phyloP scores from a whole-genome alignment of 2,329 filamentous ascomycete species.

The Truncatella angustata region DNA sequence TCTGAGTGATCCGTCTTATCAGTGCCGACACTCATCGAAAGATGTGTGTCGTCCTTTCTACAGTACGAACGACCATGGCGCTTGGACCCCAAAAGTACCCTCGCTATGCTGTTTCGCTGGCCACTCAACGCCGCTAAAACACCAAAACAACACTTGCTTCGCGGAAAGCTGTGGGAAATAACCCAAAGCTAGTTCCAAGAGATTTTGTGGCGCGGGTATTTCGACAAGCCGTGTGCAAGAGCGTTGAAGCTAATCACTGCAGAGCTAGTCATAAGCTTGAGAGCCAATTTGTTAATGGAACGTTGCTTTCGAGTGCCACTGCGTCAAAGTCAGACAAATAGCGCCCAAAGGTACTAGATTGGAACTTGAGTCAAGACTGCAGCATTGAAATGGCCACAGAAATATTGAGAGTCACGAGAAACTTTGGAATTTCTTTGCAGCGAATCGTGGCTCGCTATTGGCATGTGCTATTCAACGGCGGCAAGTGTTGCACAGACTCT shows the following conservation, averaged over 20 bases:
- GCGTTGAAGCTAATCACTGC: not conserved
- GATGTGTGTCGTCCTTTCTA: not conserved
- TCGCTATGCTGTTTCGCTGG: too few relatives aligned
- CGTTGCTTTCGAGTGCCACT: not conserved
- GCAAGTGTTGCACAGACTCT: too few relatives aligned
- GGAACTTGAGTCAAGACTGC: constrained; percentile 10
- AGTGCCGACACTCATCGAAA: not conserved
- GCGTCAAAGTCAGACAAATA: not conserved
- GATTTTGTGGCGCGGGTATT: not conserved
- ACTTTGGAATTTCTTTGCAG: too few relatives aligned
- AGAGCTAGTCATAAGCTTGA: not conserved
- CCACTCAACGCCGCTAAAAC: too few relatives aligned
- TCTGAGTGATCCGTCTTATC: not conserved
- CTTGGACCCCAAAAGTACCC: not conserved
- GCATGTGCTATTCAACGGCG: too few relatives aligned
- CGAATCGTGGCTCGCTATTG: too few relatives aligned
- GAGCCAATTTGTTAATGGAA: not conserved
- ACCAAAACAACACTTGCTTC: not conserved
- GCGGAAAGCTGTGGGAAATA: not conserved
- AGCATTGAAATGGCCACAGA: too few relatives aligned
- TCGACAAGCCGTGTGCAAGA: not conserved
- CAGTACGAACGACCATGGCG: not conserved
- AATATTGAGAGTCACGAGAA: too few relatives aligned
- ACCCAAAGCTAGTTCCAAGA: not conserved
- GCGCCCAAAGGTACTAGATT: not conserved